Base-by-base conservation (phyloP, 1,284 basidiomycete genomes). In the Phaffia rhodozyma region DNA sequence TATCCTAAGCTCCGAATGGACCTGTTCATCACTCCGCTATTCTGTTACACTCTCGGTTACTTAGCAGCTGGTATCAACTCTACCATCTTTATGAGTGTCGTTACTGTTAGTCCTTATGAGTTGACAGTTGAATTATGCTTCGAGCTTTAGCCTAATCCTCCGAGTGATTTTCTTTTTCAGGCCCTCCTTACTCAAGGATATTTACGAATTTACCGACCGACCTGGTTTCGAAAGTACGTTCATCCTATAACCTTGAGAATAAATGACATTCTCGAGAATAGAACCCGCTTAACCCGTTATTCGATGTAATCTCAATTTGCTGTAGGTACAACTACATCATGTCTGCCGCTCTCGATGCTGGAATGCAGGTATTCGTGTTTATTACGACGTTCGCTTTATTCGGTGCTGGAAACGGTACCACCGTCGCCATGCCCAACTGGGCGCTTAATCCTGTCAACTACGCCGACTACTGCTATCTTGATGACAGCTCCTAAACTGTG, bases 261-360 rank as follows among this genome's bases (percentile, higher is more conserved):
- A 7, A 11, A 16, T 11, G 5, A 2, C 16, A 11, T 16, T 43
- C 38, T 43, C 13, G 2, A 2, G 13, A 43, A 16, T 11, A 16
- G 38, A 43, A 2, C 5, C 13, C 9, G 32, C 16, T 11, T 43
- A 11, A 43, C 38, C 13, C 38, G 5, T 43, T 16, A 43, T 43
- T 7, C 13, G 38, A 16, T 16, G 16, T 16, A 43, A 43, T 11
- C 2, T 43, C 16, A 16, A 43, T 43, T 43, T 43, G 2, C 16
- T 2, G 16, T 11, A 43, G 38, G 38, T 71, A 69, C 67, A 71
- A 72, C 59, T 72, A 70, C 65, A 53, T 72, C 27, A 50, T 72
- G 2, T 68, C 68, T 7, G 71, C 71, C 2, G 68, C 63, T 0
- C 68, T 69, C 38, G 72, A 72, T 47, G 71, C 66, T 13, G 71